Evolutionary conservation across 148 eudicot species (phyloP).

Genomic region (Pharnaceum exiguum): DNA sequence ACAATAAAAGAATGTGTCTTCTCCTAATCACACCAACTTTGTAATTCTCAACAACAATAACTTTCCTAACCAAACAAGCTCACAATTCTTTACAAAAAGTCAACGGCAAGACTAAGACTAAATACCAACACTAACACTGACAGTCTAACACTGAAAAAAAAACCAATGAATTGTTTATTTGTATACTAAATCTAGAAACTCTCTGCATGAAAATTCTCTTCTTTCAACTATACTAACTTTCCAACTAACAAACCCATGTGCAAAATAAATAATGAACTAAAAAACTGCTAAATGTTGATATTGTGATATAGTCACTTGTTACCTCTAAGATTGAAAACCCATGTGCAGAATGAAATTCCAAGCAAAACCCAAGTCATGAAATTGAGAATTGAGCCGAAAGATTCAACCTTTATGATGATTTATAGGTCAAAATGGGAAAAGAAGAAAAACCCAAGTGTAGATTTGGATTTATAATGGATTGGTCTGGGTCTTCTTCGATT

Average conservation of each 20-base stretch:
- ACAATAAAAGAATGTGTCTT: neutral
- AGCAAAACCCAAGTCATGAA: slow-evolving; percentile 27
- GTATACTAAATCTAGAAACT: slow-evolving; percentile 4
- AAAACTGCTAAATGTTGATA: too few species aligned
- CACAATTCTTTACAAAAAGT: slow-evolving; percentile 13
- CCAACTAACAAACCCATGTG: neutral
- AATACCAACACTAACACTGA: too few species aligned
- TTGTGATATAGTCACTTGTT: too few species aligned
- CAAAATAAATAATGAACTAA: neutral
- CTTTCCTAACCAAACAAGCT: slow-evolving; percentile 9
- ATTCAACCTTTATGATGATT: slow-evolving; percentile 14
- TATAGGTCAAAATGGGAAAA: slow-evolving; percentile 14
- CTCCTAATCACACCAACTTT: neutral
- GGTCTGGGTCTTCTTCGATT: slow-evolving; percentile 14
- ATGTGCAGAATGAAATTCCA: slow-evolving; percentile 22
- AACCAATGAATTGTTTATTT: slow-evolving; percentile 16
- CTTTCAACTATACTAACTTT: neutral
- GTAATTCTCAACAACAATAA: too few species aligned
- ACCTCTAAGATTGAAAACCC: slow-evolving; percentile 30
- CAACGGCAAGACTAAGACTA: slow-evolving; percentile 11
- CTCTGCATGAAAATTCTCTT: slow-evolving; percentile 8
- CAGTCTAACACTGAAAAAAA: too few species aligned
- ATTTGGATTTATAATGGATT: slow-evolving; percentile 16
- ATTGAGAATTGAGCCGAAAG: slow-evolving; percentile 4
- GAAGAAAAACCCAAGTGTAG: slow-evolving; percentile 12